phyloP scores from a whole-genome alignment of 805 yeast species.

The Lachancea meyersii region DNA sequence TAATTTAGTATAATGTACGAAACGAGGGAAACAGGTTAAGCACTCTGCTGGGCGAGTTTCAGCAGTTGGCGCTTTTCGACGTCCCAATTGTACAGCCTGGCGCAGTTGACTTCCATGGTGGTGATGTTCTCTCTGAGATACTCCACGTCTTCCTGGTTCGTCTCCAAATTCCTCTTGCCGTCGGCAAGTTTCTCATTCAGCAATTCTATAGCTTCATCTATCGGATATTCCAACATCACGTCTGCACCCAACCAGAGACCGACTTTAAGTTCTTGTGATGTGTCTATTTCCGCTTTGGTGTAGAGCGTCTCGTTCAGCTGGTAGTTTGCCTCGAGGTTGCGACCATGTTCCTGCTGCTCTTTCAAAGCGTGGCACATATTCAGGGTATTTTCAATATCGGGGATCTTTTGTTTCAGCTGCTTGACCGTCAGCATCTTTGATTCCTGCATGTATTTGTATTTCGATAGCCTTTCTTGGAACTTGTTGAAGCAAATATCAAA shows the following conservation, averaged over 20 bases:
- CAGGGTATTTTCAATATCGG: slow-evolving; percentile 86
- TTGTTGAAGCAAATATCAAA: slow-evolving; percentile 63
- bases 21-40: slow-evolving; percentile 1
- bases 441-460: slow-evolving; percentile 80
- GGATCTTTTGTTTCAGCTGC: slow-evolving; percentile 52
- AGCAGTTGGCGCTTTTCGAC: slow-evolving; percentile 58
- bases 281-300: slow-evolving; percentile 70
- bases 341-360: slow-evolving; percentile 38
- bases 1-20: background rate
- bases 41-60: slow-evolving; percentile 31
- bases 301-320: slow-evolving; percentile 90
- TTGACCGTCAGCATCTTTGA: slow-evolving; percentile 26
- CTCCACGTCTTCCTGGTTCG: slow-evolving; percentile 82
- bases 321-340: slow-evolving; percentile 64
- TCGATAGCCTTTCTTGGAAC: slow-evolving; percentile 82
- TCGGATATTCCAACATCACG: slow-evolving; percentile 91
- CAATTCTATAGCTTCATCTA: slow-evolving; percentile 77
- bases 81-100: slow-evolving; percentile 85
- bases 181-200: slow-evolving; percentile 54
- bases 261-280: slow-evolving; percentile 49
- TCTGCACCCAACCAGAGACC: slow-evolving; percentile 97
- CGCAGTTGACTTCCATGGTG: slow-evolving; percentile 96
- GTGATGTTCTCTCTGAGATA: slow-evolving; percentile 88
- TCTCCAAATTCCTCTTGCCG: slow-evolving; percentile 51
- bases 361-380: slow-evolving; percentile 61